Evolutionary conservation across 768 basidiomycete genomes (phyloP).

Genomic region (Tulasnella sp.): DNA sequence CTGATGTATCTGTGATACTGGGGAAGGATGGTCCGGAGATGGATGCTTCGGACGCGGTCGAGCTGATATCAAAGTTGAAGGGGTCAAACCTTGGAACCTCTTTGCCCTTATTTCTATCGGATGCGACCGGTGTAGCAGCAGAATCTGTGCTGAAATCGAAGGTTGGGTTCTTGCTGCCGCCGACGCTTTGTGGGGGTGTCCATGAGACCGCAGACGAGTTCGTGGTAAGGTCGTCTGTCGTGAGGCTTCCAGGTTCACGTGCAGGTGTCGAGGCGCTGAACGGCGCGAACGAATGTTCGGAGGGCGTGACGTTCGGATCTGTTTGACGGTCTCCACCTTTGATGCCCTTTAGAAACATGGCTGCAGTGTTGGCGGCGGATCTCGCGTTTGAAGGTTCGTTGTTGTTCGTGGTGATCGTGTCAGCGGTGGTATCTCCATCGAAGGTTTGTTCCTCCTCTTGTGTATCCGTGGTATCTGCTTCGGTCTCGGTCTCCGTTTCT

Average conservation of each 20-base stretch:
- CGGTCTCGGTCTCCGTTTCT: constrained; percentile 1
- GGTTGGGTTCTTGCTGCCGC: no score
- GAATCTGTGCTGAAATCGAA: background rate
- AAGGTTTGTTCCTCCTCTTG: background rate
- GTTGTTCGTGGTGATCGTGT: background rate
- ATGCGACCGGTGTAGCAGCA: background rate
- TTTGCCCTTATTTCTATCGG: background rate
- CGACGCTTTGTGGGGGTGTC: background rate
- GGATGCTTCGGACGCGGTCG: constrained; percentile 1
- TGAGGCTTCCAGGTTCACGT: background rate
- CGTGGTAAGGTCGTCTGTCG: background rate
- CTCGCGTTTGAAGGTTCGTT: background rate
- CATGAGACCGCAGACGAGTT: background rate
- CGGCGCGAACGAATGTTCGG: constrained; percentile 14
- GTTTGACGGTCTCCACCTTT: background rate
- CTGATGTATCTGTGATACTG: background rate
- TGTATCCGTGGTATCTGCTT: background rate
- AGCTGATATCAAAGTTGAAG: background rate
- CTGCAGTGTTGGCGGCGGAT: background rate
- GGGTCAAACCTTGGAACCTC: no score
- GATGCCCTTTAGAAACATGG: background rate
- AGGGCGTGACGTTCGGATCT: background rate
- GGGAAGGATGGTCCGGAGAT: background rate
- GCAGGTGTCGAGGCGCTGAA: constrained; percentile 15
- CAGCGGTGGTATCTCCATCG: background rate